A percentile compares a stretch with the other conserved stretches of the same genome.
phyloP scores from a whole-genome alignment of 2,329 filamentous ascomycete genomes.

The Passalora sequoiae region DNA sequence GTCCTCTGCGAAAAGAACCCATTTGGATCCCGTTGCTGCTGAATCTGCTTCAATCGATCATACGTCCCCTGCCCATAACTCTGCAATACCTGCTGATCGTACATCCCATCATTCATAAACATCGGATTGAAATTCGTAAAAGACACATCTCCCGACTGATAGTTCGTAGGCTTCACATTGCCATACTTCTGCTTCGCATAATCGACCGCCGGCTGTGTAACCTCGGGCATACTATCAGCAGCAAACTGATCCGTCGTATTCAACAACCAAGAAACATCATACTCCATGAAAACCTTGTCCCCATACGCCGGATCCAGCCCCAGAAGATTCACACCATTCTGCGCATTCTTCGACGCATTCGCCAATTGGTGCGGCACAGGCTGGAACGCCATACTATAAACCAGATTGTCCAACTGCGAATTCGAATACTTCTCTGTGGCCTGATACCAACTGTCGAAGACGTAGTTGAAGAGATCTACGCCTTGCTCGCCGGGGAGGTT shows the following conservation, averaged over 20 bases:
- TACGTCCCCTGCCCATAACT: slow-evolving; percentile 20
- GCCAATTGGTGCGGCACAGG: slow-evolving; percentile 19
- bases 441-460: slow-evolving; percentile 17
- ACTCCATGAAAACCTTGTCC: slow-evolving; percentile 23
- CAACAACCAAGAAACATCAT: slow-evolving; percentile 21
- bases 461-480: slow-evolving; percentile 17
- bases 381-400: slow-evolving; percentile 21
- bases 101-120: slow-evolving; percentile 28
- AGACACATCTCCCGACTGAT: slow-evolving; percentile 15
- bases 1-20: slow-evolving; percentile 20
- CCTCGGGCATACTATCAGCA: slow-evolving; percentile 14
- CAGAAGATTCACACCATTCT: slow-evolving; percentile 20
- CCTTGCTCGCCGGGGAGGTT: slow-evolving; percentile 23
- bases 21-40: slow-evolving; percentile 20
- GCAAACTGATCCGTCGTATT: slow-evolving; percentile 14
- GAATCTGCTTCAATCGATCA: slow-evolving; percentile 16
- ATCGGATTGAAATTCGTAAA: slow-evolving; percentile 19
- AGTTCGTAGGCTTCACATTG: slow-evolving; percentile 19
- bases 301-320: slow-evolving; percentile 16
- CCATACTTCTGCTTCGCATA: slow-evolving; percentile 19
- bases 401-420: slow-evolving; percentile 13
- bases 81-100: slow-evolving; percentile 21
- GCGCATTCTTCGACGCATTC: slow-evolving; percentile 14
- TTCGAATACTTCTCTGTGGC: slow-evolving; percentile 9
- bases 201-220: slow-evolving; percentile 18